Evolutionary conservation across 345 rosid genomes (phyloP), one percentile per base, ranked within the genome.

Genomic region (Dimocarpus longan): DNA sequence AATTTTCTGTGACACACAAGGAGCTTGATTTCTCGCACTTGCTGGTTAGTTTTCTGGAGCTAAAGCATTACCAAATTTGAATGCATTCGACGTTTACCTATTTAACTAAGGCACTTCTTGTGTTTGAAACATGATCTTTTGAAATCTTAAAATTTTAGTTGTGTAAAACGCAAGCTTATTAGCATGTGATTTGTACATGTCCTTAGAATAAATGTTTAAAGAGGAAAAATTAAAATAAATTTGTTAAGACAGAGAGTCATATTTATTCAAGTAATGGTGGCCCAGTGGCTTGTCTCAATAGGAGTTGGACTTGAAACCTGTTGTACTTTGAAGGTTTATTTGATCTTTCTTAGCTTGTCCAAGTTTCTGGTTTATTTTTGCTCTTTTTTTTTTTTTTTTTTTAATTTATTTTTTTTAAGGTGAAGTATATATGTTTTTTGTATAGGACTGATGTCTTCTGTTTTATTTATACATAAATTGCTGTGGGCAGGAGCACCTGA

Each of bases 21-120:
- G 99, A 95, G 82, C 97, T 96, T 63, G 99, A 96, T 86, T 96
- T 96, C 91, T 91, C 99, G 63, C 97, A 96, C 84, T 80, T 94
- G 75, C 91, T 96, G 99, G 98, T 95, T 80, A 89, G 99, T 89
- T 83, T 73, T 77, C 71, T 10, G 15, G 42, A 71, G 46, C 65
- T 70, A 37, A 65, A 74, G 32, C 21, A 57, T 50, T 60, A 10
- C 42, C 18, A 10, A 10, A 18, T 73, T 46, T 5, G 57, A 13
- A 50, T 67, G 80, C 48, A 57, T 19, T 59, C 68, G 22, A 16
- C 44, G n/a, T 44, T 73, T 71, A 54, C 11, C 69, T 7, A 3
- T 70, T 15, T 44, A n/a, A 18, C 44, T 39, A 16, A 10, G 59
- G 26, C 48, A 22, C 21, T 59, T 39, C 39, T 7, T 73, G 76